These are phyloP conservation scores for Lithospermum erythrorhizon DNA, from an alignment of 257 asterid species.

Conservation along the genomic window DNA sequence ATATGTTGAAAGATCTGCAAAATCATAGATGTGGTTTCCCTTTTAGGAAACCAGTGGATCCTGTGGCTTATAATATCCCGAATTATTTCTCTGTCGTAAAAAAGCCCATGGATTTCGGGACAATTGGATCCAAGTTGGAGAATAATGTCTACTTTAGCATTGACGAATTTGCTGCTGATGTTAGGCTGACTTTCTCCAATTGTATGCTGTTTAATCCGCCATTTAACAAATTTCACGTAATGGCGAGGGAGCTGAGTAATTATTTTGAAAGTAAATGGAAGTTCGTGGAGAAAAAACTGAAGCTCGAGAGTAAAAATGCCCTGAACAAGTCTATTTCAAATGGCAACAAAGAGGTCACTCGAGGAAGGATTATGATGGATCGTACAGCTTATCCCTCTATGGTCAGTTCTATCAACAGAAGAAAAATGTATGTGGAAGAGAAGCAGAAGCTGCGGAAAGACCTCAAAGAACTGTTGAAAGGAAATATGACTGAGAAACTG, in stretches of 20 bases:
- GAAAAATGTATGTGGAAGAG: conserved; percentile 27
- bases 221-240: conserved; percentile 25
- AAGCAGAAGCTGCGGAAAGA: conserved; percentile 31
- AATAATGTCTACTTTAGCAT: conserved; percentile 33
- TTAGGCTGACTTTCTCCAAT: conserved; percentile 62
- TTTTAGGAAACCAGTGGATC: conserved; percentile 70
- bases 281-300: conserved; percentile 32
- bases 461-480: conserved; percentile 20
- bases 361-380: conserved; percentile 6
- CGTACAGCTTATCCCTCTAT: conserved; percentile 5
- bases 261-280: conserved; percentile 49
- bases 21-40: conserved; percentile 26
- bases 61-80: conserved; percentile 51
- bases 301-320: conserved; percentile 14
- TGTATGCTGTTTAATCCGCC: conserved; percentile 70
- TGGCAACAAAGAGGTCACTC: conserved; percentile 12
- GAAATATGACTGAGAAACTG: conserved; percentile 29
- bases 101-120: conserved; percentile 85
- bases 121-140: conserved; percentile 46
- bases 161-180: conserved; percentile 64
- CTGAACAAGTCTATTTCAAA: conserved; percentile 7
- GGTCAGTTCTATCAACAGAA: conserved; percentile 13
- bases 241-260: conserved; percentile 37
- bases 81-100: conserved; percentile 52
- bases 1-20: conserved; percentile 39